Percentiles rank a stretch among this genome's conserved stretches.
Conservation (phyloP, 768 basidiomycete species). For the Pisolithus sp. region DNA sequence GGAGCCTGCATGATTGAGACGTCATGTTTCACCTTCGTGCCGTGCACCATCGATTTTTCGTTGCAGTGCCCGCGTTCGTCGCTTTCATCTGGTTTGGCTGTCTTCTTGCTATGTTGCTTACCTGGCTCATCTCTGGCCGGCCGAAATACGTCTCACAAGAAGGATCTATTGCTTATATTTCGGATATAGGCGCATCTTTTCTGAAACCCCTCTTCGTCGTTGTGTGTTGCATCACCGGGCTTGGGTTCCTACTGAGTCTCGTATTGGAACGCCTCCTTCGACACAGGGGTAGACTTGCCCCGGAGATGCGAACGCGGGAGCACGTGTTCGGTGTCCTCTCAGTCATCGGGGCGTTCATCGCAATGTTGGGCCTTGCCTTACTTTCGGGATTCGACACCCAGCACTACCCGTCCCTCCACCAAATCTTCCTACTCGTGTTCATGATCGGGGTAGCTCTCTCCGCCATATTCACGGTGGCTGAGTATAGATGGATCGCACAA, state of each 20-base stretch:
- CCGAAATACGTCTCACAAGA: conserved; percentile 45
- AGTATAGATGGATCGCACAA: conserved; percentile 63
- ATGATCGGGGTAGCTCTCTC: conserved; percentile 65
- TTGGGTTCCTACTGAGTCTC: conserved; percentile 56
- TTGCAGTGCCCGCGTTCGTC: conserved; percentile 55
- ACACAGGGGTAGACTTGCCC: conserved; percentile 61
- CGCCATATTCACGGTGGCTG: conserved; percentile 67
- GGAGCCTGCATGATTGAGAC: neutral
- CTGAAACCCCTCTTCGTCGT: conserved; percentile 73
- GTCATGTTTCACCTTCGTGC: conserved; percentile 12
- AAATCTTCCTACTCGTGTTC: conserved; percentile 63
- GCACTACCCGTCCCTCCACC: conserved; percentile 44
- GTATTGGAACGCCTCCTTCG: conserved; percentile 56
- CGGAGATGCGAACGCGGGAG: conserved; percentile 54
- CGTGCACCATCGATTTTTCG: conserved; percentile 49
- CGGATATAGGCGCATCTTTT: conserved; percentile 66
- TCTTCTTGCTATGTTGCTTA: conserved; percentile 63
- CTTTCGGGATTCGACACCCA: conserved; percentile 69
- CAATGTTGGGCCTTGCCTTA: conserved; percentile 58
- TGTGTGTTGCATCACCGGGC: conserved; percentile 57
- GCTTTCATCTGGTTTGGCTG: conserved; percentile 68
- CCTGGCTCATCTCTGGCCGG: conserved; percentile 62
- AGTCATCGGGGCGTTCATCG: conserved; percentile 53
- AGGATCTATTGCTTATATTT: conserved; percentile 63
- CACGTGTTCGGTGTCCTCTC: conserved; percentile 49